Evolutionary conservation across 495 filamentous ascomycete genomes (phyloP).

Genomic region (Physcia stellaris): DNA sequence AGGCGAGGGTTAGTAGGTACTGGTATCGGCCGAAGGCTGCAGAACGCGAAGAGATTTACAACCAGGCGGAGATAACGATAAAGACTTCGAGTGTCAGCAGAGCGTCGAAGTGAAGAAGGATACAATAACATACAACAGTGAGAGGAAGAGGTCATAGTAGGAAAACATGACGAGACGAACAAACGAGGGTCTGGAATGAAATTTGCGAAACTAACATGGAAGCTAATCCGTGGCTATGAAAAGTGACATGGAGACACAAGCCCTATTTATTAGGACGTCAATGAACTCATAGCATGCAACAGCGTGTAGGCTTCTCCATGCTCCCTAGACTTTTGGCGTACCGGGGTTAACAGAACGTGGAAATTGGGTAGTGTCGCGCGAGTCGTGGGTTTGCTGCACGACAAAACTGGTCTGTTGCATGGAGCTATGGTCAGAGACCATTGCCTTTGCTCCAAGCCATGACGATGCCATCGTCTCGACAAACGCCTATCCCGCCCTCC

Average conservation of each 20-base stretch:
- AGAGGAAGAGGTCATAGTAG: slow-evolving; percentile 11
- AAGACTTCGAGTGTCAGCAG: slow-evolving; percentile 22
- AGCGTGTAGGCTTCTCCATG: neutral
- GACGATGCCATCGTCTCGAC: neutral
- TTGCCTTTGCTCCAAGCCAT: slow-evolving; percentile 2
- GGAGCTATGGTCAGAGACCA: slow-evolving; percentile 10
- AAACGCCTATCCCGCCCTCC: neutral
- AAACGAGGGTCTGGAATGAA: slow-evolving; percentile 14
- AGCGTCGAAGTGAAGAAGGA: neutral
- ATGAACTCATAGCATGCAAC: no score
- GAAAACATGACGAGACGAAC: slow-evolving; percentile 16
- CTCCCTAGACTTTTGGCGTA: neutral
- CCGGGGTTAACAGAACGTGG: slow-evolving; percentile 10
- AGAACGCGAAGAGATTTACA: slow-evolving; percentile 51
- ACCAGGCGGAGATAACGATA: slow-evolving; percentile 54
- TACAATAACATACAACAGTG: slow-evolving; percentile 15
- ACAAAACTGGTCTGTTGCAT: slow-evolving; percentile 12
- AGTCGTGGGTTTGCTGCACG: slow-evolving; percentile 10
- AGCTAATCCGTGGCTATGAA: no score
- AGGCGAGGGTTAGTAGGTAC: slow-evolving; percentile 48
- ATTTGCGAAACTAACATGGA: no score
- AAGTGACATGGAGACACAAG: no score
- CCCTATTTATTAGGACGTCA: no score
- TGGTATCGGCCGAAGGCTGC: slow-evolving; percentile 47
- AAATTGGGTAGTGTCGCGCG: slow-evolving; percentile 13